Percentiles rank a stretch among this genome's conserved stretches.
Evolutionary conservation across 148 eudicot genomes (phyloP).

Genomic region (Suaeda aralocaspica): DNA sequence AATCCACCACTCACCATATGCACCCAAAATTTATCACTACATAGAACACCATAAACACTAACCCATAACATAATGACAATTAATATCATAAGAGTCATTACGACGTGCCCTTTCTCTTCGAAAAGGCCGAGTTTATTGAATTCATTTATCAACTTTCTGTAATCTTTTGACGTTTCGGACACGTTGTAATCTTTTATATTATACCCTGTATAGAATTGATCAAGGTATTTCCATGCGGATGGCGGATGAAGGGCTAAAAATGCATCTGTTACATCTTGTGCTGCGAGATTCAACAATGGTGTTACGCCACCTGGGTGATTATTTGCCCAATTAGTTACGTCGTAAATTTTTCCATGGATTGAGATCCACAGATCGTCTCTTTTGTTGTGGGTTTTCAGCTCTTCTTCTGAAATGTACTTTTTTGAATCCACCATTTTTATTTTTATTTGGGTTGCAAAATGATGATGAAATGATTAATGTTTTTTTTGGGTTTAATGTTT

Average conservation of each 20-base stretch:
- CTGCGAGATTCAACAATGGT: constrained; percentile 49
- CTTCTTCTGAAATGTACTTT: constrained; percentile 39
- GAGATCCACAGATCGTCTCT: constrained; percentile 58
- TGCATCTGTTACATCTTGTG: constrained; percentile 55
- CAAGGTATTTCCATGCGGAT: constrained; percentile 41
- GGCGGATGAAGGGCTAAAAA: constrained; percentile 48
- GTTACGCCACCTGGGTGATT: constrained; percentile 46
- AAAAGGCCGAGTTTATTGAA: constrained; percentile 47
- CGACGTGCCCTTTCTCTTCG: constrained; percentile 47
- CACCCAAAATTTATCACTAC: constrained; percentile 24
- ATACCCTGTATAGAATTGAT: constrained; percentile 42
- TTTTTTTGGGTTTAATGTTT: too few species aligned
- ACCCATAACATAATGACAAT: constrained; percentile 30
- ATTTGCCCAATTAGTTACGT: constrained; percentile 45
- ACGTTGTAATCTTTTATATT: constrained; percentile 37
- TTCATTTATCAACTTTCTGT: constrained; percentile 39
- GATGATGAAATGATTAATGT: neutral
- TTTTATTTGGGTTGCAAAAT: neutral
- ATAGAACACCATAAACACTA: constrained; percentile 40
- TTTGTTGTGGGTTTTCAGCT: constrained; percentile 44
- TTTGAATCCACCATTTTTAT: constrained; percentile 31
- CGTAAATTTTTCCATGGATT: constrained; percentile 54
- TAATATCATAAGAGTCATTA: constrained; percentile 18
- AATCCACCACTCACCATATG: constrained; percentile 42
- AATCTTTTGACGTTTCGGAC: constrained; percentile 46